Evolutionary conservation across 371 early-diverging fungal species (phyloP), one percentile per base, ranked within the genome.

Genomic region (Rhizomucor miehei): DNA sequence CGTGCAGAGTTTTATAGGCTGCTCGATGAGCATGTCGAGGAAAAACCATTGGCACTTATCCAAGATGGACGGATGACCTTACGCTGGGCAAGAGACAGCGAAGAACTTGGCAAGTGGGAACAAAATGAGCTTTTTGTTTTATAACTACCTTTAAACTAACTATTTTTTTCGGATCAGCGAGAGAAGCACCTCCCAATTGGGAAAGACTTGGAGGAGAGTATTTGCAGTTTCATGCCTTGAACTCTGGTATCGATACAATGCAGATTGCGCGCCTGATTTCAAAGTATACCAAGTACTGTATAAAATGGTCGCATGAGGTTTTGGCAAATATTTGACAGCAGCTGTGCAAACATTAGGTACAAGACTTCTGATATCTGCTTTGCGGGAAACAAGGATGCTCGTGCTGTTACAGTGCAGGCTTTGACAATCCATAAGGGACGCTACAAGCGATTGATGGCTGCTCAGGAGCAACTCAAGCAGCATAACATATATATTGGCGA

Each of bases 331-430:
- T 8, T 8, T 29, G 29, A 29, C 29, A 29, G 3, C 8, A 29
- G n/a, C 8, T 3, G 29, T 29, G 29, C n/a, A 14, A 38, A 10
- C 38, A 38, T 38, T 16, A 19, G 41, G 35, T 23, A 17, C n/a
- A 43, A 58, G 16, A 55, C 40, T 19, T 25, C 16, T 80, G 83
- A 37, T 16, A 85, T 98, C 56, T 80, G 93, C 3, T 91, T 89
- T 76, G 95, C 98, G 0, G 99, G 99, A 12, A 99, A 94, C n/a
- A 99, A 99, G 70, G 99, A 99, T 74, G 92, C 91, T 55, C 87
- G 98, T 38, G 99, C 89, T 0, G 77, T 99, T 45, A 99, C 99
- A 1, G 84, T 87, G 38, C 99, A 99, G 69, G 71, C 83, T 46
- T 86, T 96, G 46, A 90, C 94, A 11, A 89, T 87, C 9, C 75